Conservation (phyloP, 2,329 filamentous ascomycete species). For the Pezicula neosporulosa region DNA sequence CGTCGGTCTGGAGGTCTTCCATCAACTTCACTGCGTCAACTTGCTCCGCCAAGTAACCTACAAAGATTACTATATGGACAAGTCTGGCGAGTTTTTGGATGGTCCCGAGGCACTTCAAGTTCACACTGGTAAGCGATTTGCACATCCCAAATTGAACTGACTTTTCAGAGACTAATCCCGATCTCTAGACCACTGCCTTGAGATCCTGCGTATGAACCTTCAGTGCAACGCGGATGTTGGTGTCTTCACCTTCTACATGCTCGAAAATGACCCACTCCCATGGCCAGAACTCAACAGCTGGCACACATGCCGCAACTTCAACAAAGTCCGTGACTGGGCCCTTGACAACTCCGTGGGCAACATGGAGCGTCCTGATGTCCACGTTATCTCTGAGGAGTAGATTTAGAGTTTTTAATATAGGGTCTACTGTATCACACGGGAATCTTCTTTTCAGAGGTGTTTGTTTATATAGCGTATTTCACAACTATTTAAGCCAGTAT, state of each 20-base stretch:
- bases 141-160: neutral
- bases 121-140: conserved; percentile 27
- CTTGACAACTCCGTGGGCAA: conserved; percentile 44
- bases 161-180: neutral
- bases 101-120: conserved; percentile 37
- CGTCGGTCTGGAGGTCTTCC: conserved; percentile 44
- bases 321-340: conserved; percentile 48
- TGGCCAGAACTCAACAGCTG: conserved; percentile 53
- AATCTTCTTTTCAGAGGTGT: neutral
- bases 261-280: conserved; percentile 39
- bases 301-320: conserved; percentile 52
- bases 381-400: conserved; percentile 3
- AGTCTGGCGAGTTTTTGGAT: conserved; percentile 43
- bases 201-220: conserved; percentile 47
- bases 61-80: conserved; percentile 45
- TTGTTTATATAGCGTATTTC: too few relatives aligned
- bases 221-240: conserved; percentile 54
- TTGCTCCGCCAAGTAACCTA: conserved; percentile 41
- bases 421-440: neutral
- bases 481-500: too few relatives aligned
- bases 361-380: conserved; percentile 22
- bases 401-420: neutral
- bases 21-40: conserved; percentile 36
- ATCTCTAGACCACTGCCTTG: conserved; percentile 46
- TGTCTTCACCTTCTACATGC: conserved; percentile 49